Percentiles rank a stretch among this genome's conserved stretches.
Evolutionary conservation across 805 yeast species (phyloP).

Genomic region (Ogataea trehalophila): DNA sequence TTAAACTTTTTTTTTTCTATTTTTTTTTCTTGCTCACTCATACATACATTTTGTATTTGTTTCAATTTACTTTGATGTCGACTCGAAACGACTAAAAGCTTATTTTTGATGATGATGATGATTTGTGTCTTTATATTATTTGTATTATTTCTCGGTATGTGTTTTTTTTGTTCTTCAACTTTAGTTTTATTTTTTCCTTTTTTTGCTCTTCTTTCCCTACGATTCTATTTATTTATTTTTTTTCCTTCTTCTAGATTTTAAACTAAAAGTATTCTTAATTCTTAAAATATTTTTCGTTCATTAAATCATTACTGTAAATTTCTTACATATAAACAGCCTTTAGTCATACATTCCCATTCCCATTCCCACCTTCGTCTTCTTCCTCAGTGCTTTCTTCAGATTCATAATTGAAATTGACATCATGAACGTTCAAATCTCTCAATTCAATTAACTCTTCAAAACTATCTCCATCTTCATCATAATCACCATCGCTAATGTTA

Average conservation of each 20-base stretch:
- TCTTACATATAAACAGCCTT: too few relatives aligned
- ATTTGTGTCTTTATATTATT: not conserved
- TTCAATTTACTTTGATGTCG: too few relatives aligned
- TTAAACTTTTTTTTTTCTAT: too few relatives aligned
- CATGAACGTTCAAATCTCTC: slow-evolving; percentile 2
- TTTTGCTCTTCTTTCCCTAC: not conserved
- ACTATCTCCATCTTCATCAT: not conserved
- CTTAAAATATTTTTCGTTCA: not conserved
- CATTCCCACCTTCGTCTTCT: not conserved
- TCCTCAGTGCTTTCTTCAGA: slow-evolving; percentile 1
- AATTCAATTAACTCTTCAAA: not conserved
- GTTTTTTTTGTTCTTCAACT: too few relatives aligned
- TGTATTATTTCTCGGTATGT: too few relatives aligned
- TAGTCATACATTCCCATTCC: too few relatives aligned
- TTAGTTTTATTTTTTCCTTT: not conserved
- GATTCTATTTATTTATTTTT: not conserved
- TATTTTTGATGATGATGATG: not conserved
- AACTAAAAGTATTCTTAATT: not conserved
- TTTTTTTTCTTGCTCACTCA: too few relatives aligned
- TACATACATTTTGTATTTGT: too few relatives aligned
- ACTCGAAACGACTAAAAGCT: not conserved
- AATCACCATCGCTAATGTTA: too few relatives aligned
- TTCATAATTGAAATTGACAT: slow-evolving; percentile 5
- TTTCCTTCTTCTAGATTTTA: not conserved
- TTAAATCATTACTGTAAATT: too few relatives aligned